Conservation (phyloP, 257 asterid genomes). For the Anisodus tanguticus region DNA sequence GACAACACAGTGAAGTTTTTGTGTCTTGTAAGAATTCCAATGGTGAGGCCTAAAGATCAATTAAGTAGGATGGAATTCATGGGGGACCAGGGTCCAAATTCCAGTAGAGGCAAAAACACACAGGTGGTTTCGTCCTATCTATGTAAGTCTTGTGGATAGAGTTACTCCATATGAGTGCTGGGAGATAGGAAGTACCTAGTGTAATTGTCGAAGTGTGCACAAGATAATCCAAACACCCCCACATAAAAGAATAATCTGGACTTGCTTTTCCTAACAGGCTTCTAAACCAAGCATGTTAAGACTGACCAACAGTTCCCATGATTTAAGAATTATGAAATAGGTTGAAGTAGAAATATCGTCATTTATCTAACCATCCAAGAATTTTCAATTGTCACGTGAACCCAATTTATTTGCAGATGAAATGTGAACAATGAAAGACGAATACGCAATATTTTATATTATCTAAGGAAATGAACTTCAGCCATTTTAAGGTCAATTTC, state of each 20-base stretch:
- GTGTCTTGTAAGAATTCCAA: conserved; percentile 3
- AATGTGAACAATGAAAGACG: background rate
- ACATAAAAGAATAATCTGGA: background rate
- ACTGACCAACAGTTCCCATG: conserved; percentile 3
- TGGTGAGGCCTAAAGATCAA: background rate
- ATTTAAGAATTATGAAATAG: background rate
- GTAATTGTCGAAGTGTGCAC: background rate
- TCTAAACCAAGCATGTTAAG: background rate
- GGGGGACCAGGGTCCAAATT: background rate
- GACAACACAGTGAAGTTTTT: background rate
- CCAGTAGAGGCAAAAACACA: background rate
- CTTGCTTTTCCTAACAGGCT: background rate
- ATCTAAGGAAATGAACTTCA: conserved; percentile 22
- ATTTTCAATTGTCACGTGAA: background rate
- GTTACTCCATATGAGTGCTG: background rate
- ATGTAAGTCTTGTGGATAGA: background rate
- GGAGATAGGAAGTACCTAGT: background rate
- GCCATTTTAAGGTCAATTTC: background rate
- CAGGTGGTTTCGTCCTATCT: background rate
- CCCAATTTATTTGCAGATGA: background rate
- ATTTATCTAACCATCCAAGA: conserved; percentile 2
- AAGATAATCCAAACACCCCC: background rate
- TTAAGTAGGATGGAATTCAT: background rate
- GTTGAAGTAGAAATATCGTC: background rate
- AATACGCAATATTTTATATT: background rate